A percentile compares a stretch with the other conserved stretches of the same genome.
These are phyloP conservation scores for Talaromyces sp. DNA, from an alignment of 2,329 filamentous ascomycete genomes.

Conservation along the genomic window DNA sequence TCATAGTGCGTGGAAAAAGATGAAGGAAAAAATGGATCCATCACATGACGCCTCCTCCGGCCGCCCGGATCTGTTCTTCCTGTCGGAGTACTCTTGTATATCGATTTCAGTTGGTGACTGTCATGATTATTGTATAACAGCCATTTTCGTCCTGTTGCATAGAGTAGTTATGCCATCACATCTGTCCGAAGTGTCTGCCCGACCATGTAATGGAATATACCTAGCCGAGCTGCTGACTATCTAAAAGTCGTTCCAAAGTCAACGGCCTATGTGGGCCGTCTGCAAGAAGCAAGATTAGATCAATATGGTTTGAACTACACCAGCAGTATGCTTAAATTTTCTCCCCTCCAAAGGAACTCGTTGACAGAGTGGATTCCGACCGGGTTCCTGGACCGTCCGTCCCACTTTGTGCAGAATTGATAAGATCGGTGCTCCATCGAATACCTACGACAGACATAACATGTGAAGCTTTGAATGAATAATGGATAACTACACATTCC, in stretches of 20 bases:
- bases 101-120: too few species aligned
- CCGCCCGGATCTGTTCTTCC: background rate
- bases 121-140: background rate
- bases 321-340: conserved; percentile 1
- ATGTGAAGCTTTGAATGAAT: too few species aligned
- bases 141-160: too few species aligned
- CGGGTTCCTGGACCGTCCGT: conserved; percentile 4
- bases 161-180: too few species aligned
- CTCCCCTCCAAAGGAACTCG: background rate
- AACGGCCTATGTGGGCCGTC: conserved; percentile 1
- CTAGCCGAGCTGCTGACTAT: too few species aligned
- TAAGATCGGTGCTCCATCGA: too few species aligned
- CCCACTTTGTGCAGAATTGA: conserved; percentile 8
- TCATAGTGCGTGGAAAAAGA: background rate
- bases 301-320: conserved; percentile 1
- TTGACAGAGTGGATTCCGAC: conserved; percentile 6
- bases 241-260: background rate
- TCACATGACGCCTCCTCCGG: conserved; percentile 1
- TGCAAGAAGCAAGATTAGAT: background rate
- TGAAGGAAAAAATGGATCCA: background rate
- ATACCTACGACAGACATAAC: too few species aligned
- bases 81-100: too few species aligned
- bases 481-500: background rate
- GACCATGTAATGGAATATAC: too few species aligned
- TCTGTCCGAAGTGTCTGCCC: too few species aligned